phyloP scores from a whole-genome alignment of 106 monocot species.

The Dendrobium huoshanense region DNA sequence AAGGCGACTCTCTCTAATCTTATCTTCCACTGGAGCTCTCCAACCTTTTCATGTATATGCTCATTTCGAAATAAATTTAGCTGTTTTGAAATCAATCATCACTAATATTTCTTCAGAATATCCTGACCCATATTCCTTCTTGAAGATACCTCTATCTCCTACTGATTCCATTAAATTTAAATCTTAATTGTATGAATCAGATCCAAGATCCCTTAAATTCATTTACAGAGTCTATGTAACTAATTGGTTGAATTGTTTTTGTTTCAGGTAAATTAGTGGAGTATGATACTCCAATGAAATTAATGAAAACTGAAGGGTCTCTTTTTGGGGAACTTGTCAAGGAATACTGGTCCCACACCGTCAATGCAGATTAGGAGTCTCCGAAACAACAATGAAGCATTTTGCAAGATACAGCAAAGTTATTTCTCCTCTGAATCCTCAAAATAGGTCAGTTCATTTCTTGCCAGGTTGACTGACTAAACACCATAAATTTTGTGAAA shows the following conservation, averaged over 20 bases:
- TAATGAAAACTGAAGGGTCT: conserved; percentile 38
- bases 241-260: neutral
- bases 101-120: no score
- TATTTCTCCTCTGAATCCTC: no score
- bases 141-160: no score
- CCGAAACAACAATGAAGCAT: neutral
- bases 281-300: conserved; percentile 35
- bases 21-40: no score
- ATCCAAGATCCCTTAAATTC: neutral
- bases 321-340: conserved; percentile 44
- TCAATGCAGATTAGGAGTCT: conserved; percentile 5
- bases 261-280: conserved; percentile 47
- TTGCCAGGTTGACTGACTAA: no score
- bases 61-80: no score
- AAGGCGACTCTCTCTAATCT: no score
- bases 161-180: no score
- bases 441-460: neutral
- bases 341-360: conserved; percentile 47
- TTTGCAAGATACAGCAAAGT: neutral
- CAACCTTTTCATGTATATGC: no score
- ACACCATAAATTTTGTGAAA: no score
- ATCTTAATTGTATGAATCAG: neutral
- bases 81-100: no score
- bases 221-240: neutral
- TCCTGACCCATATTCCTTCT: no score